A percentile compares a stretch with the other conserved stretches of the same genome.
Conservation (phyloP, 805 yeast genomes). For the Yamadazyma ubonensis region DNA sequence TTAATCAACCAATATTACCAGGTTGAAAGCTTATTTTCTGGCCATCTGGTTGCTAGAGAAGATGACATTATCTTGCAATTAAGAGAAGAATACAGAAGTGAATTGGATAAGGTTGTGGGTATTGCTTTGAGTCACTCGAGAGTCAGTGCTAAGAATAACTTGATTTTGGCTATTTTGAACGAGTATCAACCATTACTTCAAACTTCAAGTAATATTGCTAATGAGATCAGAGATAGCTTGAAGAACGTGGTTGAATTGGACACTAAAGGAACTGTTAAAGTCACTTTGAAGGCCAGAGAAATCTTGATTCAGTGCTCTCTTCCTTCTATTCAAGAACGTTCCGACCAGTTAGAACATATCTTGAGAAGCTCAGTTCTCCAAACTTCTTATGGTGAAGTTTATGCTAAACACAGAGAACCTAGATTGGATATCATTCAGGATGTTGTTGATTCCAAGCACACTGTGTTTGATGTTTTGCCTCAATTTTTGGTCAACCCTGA, state of each 20-base stretch:
- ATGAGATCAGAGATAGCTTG: conserved; percentile 67
- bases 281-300: conserved; percentile 93
- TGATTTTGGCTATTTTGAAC: conserved; percentile 79
- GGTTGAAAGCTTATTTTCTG: conserved; percentile 77
- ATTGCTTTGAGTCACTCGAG: conserved; percentile 86
- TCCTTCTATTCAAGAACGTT: conserved; percentile 94
- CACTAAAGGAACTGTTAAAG: conserved; percentile 87
- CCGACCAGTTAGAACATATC: conserved; percentile 96
- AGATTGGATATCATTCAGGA: conserved; percentile 77
- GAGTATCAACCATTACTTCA: conserved; percentile 79
- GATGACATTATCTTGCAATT: conserved; percentile 85
- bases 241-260: conserved; percentile 84
- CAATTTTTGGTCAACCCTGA: conserved; percentile 85
- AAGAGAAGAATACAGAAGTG: conserved; percentile 83
- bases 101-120: conserved; percentile 67
- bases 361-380: conserved; percentile 88
- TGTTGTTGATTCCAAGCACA: conserved; percentile 93
- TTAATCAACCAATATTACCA: conserved; percentile 71
- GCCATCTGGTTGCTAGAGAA: conserved; percentile 77
- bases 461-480: conserved; percentile 92
- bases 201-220: conserved; percentile 65
- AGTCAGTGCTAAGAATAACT: conserved; percentile 88
- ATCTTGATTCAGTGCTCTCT: conserved; percentile 93
- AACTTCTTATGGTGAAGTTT: conserved; percentile 81
- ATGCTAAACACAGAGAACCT: conserved; percentile 77